Percentiles rank a stretch among this genome's conserved stretches.
These are phyloP conservation scores for Ajuga chamaepitys DNA, from an alignment of 257 asterid species.

Conservation along the genomic window DNA sequence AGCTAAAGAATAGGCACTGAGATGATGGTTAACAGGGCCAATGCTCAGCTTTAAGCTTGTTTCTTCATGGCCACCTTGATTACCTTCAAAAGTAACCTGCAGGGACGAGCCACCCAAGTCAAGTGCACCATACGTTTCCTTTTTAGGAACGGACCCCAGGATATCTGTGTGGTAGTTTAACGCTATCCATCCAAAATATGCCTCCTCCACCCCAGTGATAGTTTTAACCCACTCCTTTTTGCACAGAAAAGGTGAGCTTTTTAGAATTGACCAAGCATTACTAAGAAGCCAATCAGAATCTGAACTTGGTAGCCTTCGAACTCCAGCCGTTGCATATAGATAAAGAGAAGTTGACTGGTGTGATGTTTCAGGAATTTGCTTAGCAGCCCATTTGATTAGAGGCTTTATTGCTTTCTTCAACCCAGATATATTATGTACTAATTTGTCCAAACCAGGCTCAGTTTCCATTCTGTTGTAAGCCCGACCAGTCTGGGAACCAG, in stretches of 20 bases:
- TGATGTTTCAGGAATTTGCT: conserved; percentile 72
- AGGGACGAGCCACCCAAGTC: conserved; percentile 97
- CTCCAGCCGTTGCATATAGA: conserved; percentile 95
- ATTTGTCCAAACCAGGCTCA: conserved; percentile 95
- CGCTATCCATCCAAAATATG: conserved; percentile 95
- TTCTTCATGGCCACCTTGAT: conserved; percentile 33
- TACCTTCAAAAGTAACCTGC: conserved; percentile 87
- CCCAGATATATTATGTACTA: conserved; percentile 71
- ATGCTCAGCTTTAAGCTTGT: conserved; percentile 69
- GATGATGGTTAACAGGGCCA: conserved; percentile 73
- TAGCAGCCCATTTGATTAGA: conserved; percentile 85
- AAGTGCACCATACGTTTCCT: conserved; percentile 86
- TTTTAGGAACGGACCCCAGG: conserved; percentile 65
- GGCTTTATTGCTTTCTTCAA: conserved; percentile 58
- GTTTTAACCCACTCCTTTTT: conserved; percentile 91
- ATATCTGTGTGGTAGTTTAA: conserved; percentile 69
- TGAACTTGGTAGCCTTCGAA: conserved; percentile 76
- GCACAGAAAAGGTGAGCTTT: conserved; percentile 63
- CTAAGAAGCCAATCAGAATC: conserved; percentile 95
- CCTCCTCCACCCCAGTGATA: conserved; percentile 88
- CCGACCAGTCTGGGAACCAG: conserved; percentile 59
- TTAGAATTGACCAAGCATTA: conserved; percentile 75
- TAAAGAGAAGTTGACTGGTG: conserved; percentile 77
- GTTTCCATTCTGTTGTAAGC: conserved; percentile 98
- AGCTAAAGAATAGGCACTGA: conserved; percentile 81